Base-by-base conservation (phyloP, 140 eudicot genomes). In the Stevia rebaudiana region DNA sequence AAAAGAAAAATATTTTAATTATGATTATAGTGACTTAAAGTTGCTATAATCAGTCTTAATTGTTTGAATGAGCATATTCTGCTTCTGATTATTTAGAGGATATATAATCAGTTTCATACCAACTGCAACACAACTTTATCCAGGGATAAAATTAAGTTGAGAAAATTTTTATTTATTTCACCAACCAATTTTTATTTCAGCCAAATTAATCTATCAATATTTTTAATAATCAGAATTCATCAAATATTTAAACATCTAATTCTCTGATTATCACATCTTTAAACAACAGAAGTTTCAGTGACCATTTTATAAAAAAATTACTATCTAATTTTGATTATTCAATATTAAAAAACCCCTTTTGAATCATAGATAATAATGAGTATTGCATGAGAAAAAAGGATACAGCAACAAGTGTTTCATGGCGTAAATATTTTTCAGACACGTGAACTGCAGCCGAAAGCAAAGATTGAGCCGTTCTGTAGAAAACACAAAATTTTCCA, bases 401-500 rank as follows among this genome's bases (percentile, higher is more conserved):
- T 92, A 92, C 98, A 70, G 98, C 95, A 48, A 80, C 78, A 47
- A 92, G 89, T 46, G 91, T 69, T 78, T 92, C 98, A 65, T 92
- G 96, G 65, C 98, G 96, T 66, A 92, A 70, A 68, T 78, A 85
- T 77, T 92, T 92, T 72, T 92, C 98, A 22, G 87, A 50, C 28
- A 92, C 96, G 67, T 88, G 96, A 67, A 74, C 73, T 42, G 86
- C 76, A 69, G 98, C 96, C 48, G 86, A 65, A 68, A 92, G 98
- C 86, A 92, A 76, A 51, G 96, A 92, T 49, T 85, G 98, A 39
- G 96, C 76, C 46, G 95, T 88, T 83, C 98, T 92, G 95, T 74
- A 70, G 71, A 35, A 59, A 15, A 57, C 46, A 67, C 22, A 75
- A 22, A 58, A 64, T 31, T 67, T 59, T 51, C 64, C 23, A 33